Evolutionary conservation across 2,329 filamentous ascomycete genomes (phyloP).

Genomic region (Aspergillus quadricinctus): DNA sequence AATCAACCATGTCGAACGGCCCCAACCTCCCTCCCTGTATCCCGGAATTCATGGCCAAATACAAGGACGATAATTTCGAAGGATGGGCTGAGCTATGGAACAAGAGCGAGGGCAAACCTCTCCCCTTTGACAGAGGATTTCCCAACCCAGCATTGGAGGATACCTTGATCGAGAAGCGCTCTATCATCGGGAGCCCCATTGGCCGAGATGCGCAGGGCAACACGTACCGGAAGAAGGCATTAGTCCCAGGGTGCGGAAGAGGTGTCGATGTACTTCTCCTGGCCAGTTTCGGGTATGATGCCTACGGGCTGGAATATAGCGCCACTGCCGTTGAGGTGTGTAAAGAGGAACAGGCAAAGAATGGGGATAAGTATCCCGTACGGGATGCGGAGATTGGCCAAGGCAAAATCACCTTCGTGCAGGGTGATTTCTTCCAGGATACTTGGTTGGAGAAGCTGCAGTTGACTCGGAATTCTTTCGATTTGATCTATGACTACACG

Average conservation of each 20-base stretch:
- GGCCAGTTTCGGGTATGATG: constrained; percentile 70
- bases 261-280: constrained; percentile 79
- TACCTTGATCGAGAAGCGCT: constrained; percentile 38
- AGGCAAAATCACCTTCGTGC: constrained; percentile 39
- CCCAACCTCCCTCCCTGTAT: constrained; percentile 22
- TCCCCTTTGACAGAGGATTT: constrained; percentile 57
- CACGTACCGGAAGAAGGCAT: constrained; percentile 49
- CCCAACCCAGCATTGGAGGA: constrained; percentile 59
- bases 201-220: constrained; percentile 17
- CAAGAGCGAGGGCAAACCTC: constrained; percentile 40
- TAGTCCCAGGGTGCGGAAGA: constrained; percentile 77
- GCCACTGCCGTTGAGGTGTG: constrained; percentile 42
- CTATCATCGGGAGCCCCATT: constrained; percentile 35
- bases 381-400: constrained; percentile 32
- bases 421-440: constrained; percentile 44
- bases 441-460: constrained; percentile 37
- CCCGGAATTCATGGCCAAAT: constrained; percentile 40
- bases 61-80: constrained; percentile 39
- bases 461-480: constrained; percentile 34
- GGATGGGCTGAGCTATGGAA: constrained; percentile 57
- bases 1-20: constrained; percentile 1
- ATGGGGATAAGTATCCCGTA: constrained; percentile 32
- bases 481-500: constrained; percentile 60
- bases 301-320: constrained; percentile 68
- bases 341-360: constrained; percentile 30